Base-by-base conservation (phyloP, 495 filamentous ascomycete genomes). In the Aspergillus taichungensis region DNA sequence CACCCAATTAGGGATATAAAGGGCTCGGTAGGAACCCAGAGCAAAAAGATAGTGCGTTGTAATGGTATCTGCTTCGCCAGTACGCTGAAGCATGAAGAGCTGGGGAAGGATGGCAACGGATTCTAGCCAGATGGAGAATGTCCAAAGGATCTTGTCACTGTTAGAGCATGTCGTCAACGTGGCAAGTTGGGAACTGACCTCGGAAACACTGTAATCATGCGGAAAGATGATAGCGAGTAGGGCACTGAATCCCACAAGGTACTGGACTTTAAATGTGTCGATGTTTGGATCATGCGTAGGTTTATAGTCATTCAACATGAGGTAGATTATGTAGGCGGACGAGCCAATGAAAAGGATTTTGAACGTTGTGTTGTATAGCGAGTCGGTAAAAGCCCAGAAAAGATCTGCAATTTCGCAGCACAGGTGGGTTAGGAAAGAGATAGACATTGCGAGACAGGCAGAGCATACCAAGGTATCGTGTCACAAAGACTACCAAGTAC, bases 1-100 rank as follows among this genome's bases (percentile, higher is more conserved):
- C 45, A 96, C 78, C 92, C 92, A 98, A 67, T 98, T 98, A 27
- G 92, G 94, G 53, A 98, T 97, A 67, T 98, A 98, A 37, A 98
- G 75, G 6, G 88, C 87, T 34, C 92, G 72, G 69, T 98, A 98
- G 37, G 80, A 56, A 3, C 92, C 92, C 38, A 98, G 71, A n/a
- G 92, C 88, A 61, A 91, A 91, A n/a, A 98, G 75, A 63, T 98
- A 98, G 64, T 98, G 91, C 9, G 88, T 92, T 6, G 92, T 98
- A 56, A 98, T 97, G 12, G 91, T 94, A 69, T 98, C 92, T 24
- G 92, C 94, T 65, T 96, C 92, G 45, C 92, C 94, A 1, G 92
- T 97, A 47, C 92, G 79, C 68, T 98, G 92, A 41, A 98, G 72
- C 86, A 98, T 90, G 66, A 98, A 97, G 12, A 98, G 76, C 67